Base-by-base conservation (phyloP, 306 rosid genomes). In the Clitoria ternatea region DNA sequence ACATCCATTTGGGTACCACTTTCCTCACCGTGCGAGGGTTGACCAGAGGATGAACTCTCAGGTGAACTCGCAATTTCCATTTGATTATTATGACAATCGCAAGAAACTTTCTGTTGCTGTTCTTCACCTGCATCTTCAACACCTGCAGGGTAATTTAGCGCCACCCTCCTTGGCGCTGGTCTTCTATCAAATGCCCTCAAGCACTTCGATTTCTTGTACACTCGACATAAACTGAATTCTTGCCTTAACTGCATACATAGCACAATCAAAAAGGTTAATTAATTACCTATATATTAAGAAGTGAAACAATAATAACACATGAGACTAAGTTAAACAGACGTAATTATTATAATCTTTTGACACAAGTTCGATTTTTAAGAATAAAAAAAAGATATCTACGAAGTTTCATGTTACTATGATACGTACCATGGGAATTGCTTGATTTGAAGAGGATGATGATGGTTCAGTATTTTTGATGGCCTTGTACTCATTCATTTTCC, bases 401-500 rank as follows among this genome's bases (percentile, higher is more conserved):
- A 50, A 49, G 11, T 53, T 53, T 53, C 60, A 53, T 23, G 35
- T n/a, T n/a, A n/a, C n/a, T n/a, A n/a, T n/a, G n/a, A 15, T 7
- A 29, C 43, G 23, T 72, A 76, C 79, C 84, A 1, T 40, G 7
- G 79, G 84, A 74, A 44, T 10, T 4, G 74, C 0, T 11, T 23
- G 17, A 6, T 36, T 44, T 24, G 86, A 70, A 13, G 88, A 59
- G 6, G 87, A 71, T 3, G 78, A 15, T 3, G 87, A 71, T 3
- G 78, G 18, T 3, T 75, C 55, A 13, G n/a, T n/a, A n/a, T 18
- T 40, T 39, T 80, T 53, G 30, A 82, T 66, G 65, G 90, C 86
- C 56, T 87, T 93, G 17, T 93, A 93, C 69, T 93, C 98, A 1
- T 93, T 93, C 94, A 93, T 90, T 72, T 90, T 93, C 98, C 98